These are phyloP conservation scores for Paraurostyla sp. DNA, from an alignment of 73 alveolate species.

Conservation along the genomic window DNA sequence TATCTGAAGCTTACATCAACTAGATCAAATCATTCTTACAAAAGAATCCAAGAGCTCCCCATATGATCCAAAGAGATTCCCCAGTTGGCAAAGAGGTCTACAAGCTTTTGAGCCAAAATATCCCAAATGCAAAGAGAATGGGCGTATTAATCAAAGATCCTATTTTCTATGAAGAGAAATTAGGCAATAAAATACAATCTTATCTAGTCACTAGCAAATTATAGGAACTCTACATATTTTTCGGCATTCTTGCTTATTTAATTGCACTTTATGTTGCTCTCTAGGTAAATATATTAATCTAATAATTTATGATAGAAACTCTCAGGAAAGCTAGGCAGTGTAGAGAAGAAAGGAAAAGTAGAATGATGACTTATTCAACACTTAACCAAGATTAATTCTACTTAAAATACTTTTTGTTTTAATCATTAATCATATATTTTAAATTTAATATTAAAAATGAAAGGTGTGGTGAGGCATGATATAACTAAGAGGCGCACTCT, in stretches of 20 bases:
- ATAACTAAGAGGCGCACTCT: background rate
- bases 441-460: background rate
- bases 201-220: slow-evolving; percentile 39
- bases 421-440: background rate
- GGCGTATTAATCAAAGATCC: slow-evolving; percentile 23
- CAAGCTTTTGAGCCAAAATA: background rate
- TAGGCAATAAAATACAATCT: slow-evolving; percentile 1
- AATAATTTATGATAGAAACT: background rate
- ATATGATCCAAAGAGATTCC: slow-evolving; percentile 14
- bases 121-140: slow-evolving; percentile 4
- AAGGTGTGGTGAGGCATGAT: background rate
- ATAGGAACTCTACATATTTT: slow-evolving; percentile 25
- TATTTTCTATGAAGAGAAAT: slow-evolving; percentile 46
- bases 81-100: slow-evolving; percentile 18
- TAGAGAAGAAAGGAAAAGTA: background rate
- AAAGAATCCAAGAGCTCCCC: slow-evolving; percentile 60
- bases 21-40: slow-evolving; percentile 5
- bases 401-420: background rate
- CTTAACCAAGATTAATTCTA: background rate
- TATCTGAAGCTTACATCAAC: slow-evolving; percentile 4
- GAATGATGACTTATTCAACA: background rate
- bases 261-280: slow-evolving; percentile 4
- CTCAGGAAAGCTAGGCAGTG: background rate
- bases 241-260: slow-evolving; percentile 13
- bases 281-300: background rate